Conservation (phyloP, 352 stramenopile genomes). For the Aphanomyces invadans region DNA sequence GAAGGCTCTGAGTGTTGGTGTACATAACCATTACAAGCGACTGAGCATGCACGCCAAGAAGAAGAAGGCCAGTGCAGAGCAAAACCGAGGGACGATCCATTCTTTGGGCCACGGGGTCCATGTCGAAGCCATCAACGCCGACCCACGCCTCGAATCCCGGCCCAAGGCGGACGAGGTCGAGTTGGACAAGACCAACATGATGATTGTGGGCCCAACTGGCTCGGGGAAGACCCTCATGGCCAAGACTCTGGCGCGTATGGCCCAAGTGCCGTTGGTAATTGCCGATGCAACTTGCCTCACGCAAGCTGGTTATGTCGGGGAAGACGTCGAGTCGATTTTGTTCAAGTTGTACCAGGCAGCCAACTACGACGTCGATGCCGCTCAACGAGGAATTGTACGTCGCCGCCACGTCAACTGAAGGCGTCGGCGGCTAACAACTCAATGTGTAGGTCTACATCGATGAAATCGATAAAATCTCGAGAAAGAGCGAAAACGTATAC, state of each 20-base stretch:
- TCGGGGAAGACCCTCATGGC: slow-evolving; percentile 96
- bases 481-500: slow-evolving; percentile 82
- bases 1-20: slow-evolving; percentile 90
- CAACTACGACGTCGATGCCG: slow-evolving; percentile 93
- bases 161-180: slow-evolving; percentile 80
- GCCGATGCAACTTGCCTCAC: slow-evolving; percentile 96
- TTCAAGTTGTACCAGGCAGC: slow-evolving; percentile 96
- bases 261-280: slow-evolving; percentile 97
- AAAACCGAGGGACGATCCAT: background rate
- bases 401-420: slow-evolving; percentile 23
- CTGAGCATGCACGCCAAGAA: slow-evolving; percentile 37
- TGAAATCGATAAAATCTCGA: slow-evolving; percentile 97
- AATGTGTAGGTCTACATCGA: slow-evolving; percentile 89
- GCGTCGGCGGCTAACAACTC: background rate
- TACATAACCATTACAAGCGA: slow-evolving; percentile 99
- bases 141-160: slow-evolving; percentile 19
- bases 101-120: slow-evolving; percentile 14
- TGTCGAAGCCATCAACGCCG: background rate
- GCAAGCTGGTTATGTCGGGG: slow-evolving; percentile 96
- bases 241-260: slow-evolving; percentile 93
- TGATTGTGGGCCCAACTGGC: slow-evolving; percentile 93
- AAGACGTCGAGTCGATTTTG: slow-evolving; percentile 97
- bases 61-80: background rate
- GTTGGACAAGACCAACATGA: slow-evolving; percentile 98
- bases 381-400: slow-evolving; percentile 90